Percentiles rank a stretch among this genome's conserved stretches.
These are phyloP conservation scores for Herpetomonas tarakana DNA, from an alignment of 208 protist species.

Conservation along the genomic window DNA sequence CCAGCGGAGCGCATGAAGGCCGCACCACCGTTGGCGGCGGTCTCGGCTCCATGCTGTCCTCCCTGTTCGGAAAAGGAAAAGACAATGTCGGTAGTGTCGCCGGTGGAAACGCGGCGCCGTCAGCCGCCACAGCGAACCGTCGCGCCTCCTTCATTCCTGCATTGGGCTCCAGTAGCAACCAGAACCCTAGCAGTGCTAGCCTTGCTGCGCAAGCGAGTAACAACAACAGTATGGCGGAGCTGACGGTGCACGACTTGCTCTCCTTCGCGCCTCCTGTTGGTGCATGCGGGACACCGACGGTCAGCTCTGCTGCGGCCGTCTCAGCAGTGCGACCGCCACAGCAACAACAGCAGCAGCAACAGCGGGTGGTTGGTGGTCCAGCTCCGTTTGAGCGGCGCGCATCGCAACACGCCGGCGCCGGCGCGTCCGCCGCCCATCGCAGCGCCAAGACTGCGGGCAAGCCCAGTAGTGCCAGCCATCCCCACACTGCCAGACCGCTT, in stretches of 20 bases:
- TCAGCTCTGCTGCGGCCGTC: too few species aligned
- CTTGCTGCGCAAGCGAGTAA: neutral
- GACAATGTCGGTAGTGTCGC: neutral
- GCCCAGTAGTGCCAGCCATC: neutral
- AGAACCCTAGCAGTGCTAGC: neutral
- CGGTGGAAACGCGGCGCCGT: neutral
- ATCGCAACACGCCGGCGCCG: neutral
- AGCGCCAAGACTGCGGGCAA: neutral
- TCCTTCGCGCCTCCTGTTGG: too few species aligned
- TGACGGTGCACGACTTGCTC: neutral
- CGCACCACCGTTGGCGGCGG: conserved; percentile 8
- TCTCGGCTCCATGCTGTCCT: conserved; percentile 11
- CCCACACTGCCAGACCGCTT: neutral
- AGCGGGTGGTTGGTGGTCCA: too few species aligned
- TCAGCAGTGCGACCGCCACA: too few species aligned
- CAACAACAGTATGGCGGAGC: neutral
- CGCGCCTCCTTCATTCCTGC: neutral
- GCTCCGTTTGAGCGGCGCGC: neutral
- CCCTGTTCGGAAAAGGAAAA: conserved; percentile 14
- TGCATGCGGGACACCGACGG: too few species aligned
- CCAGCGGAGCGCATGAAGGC: neutral
- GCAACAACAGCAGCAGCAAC: too few species aligned
- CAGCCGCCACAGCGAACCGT: neutral
- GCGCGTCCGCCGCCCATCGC: neutral
- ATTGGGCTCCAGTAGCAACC: neutral